Evolutionary conservation across 2,329 filamentous ascomycete genomes (phyloP), one percentile per base, ranked within the genome.

Genomic region (Lecanicillium sp.): DNA sequence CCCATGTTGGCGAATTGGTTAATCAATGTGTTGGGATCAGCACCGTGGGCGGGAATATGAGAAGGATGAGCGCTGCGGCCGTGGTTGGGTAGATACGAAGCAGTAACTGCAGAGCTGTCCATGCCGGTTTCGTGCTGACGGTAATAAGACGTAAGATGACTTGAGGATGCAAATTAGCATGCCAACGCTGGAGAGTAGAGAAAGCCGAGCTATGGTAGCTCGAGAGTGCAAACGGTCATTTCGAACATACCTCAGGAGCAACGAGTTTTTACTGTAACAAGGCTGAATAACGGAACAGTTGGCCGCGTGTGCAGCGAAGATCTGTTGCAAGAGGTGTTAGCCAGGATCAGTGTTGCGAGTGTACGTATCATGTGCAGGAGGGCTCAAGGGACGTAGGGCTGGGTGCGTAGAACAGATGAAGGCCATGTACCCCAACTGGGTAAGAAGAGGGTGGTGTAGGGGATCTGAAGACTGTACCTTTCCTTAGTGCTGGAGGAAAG

Each of bases 1-100:
- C 63, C 63, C 63, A 72, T 62, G 23, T 61, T 60, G 39, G 64
- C 58, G 52, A 69, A 69, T 40, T 65, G 62, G 40, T 58, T 62
- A 43, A 67, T 58, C 43, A 69, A 51, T 14, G 54, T 51, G 44
- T 52, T 58, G 26, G 58, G 58, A 37, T 69, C 65, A 38, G 54
- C 58, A 20, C 60, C 55, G 39, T 62, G 62, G 26, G 58, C 54
- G 37, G 60, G 44, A 23, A 60, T 54, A 42, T 65, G 63, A 23
- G 56, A 55, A 36, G 21, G 27, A 29, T 62, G 64, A 38, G 56
- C 51, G 21, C 55, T 52, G 40, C 66, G 58, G 27, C 59, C 57
- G 30, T 60, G 63, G 53, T 54, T 58, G 46, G 61, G 39, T 36
- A 63, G 56, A 52, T 65, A 68, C 23, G 64, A 55, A 19, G 55